Evolutionary conservation across 768 basidiomycete genomes (phyloP).

Genomic region (Tricholoma flavovirens): DNA sequence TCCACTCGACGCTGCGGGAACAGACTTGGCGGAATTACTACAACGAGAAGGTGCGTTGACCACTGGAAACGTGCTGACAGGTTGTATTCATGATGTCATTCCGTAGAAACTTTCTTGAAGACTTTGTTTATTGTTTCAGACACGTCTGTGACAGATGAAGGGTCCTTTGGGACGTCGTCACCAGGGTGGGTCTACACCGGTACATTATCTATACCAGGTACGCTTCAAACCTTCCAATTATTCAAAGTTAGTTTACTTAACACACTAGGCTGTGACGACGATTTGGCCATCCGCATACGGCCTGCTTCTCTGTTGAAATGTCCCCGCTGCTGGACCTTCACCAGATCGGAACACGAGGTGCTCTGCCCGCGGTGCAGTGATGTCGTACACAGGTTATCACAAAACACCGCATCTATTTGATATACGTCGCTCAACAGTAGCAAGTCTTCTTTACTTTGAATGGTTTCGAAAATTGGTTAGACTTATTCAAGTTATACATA

Average conservation of each 20-base stretch:
- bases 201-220: slow-evolving; percentile 42
- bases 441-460: too few species aligned
- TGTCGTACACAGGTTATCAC: slow-evolving; percentile 13
- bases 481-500: too few species aligned
- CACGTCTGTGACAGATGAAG: slow-evolving; percentile 45
- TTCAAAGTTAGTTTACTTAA: slow-evolving; percentile 2
- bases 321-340: slow-evolving; percentile 87
- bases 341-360: slow-evolving; percentile 39
- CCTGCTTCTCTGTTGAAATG: slow-evolving; percentile 69
- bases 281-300: slow-evolving; percentile 47
- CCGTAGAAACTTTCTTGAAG: slow-evolving; percentile 56
- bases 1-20: slow-evolving; percentile 28
- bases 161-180: slow-evolving; percentile 32
- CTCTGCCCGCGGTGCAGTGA: slow-evolving; percentile 63
- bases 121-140: slow-evolving; percentile 81
- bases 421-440: not conserved
- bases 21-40: slow-evolving; percentile 26
- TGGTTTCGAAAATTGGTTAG: too few species aligned
- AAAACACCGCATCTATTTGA: not conserved
- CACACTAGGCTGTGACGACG: slow-evolving; percentile 22
- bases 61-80: not conserved
- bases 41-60: slow-evolving; percentile 39
- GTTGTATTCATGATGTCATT: not conserved
- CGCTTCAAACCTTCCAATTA: slow-evolving; percentile 1
- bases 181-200: slow-evolving; percentile 47